Evolutionary conservation across 1,284 basidiomycete genomes (phyloP).

Genomic region (Pseudozyma sp.): DNA sequence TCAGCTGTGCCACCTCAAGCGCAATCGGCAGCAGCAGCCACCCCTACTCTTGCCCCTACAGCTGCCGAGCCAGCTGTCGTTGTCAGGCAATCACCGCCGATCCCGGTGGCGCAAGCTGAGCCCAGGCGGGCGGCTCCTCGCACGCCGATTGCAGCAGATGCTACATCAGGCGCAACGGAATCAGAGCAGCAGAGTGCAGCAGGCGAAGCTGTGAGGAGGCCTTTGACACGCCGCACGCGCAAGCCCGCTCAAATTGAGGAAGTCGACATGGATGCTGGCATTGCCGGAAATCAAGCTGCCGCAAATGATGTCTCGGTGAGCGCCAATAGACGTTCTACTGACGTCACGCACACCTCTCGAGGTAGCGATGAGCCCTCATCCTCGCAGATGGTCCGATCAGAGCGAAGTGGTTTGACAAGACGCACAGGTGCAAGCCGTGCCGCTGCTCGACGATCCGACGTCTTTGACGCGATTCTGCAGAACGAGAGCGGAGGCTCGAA

Average conservation of each 20-base stretch:
- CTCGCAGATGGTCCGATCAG: slow-evolving; percentile 20
- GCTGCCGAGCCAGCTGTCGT: no score
- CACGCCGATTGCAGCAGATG: no score
- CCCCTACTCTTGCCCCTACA: not conserved
- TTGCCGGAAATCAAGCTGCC: not conserved
- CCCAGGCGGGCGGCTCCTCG: no score
- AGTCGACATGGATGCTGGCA: not conserved
- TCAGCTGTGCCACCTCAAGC: not conserved
- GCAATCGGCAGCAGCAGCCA: not conserved
- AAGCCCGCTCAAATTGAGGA: slow-evolving; percentile 11
- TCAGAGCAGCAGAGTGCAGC: slow-evolving; percentile 10
- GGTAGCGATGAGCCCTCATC: slow-evolving; percentile 1
- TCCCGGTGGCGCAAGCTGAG: no score
- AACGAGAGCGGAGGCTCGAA: not conserved
- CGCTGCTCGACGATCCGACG: slow-evolving; percentile 33
- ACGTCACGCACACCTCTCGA: not conserved
- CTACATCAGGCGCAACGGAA: no score
- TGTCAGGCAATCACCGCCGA: no score
- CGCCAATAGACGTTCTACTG: not conserved
- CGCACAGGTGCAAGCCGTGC: slow-evolving; percentile 38
- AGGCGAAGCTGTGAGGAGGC: slow-evolving; percentile 23
- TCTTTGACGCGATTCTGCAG: slow-evolving; percentile 43
- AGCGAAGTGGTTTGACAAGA: slow-evolving; percentile 34
- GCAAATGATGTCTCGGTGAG: not conserved
- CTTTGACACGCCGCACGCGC: slow-evolving; percentile 43